A percentile compares a stretch with the other conserved stretches of the same genome.
Conservation (phyloP, 148 eudicot species). For the Drosera capensis region DNA sequence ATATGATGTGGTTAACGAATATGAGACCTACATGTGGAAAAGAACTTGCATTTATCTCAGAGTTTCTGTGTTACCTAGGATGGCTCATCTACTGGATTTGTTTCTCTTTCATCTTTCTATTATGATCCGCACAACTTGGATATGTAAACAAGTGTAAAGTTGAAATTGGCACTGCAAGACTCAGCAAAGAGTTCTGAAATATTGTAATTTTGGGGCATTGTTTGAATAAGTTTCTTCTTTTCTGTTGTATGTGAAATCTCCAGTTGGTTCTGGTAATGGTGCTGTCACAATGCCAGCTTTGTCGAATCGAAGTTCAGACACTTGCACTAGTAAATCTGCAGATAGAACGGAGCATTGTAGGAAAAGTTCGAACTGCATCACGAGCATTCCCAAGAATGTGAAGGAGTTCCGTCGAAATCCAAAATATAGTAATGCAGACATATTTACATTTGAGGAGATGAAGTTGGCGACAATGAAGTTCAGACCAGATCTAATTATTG, state of each 20-base stretch:
- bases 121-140: neutral
- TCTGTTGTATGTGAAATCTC: slow-evolving; percentile 1
- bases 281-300: slow-evolving; percentile 8
- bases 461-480: slow-evolving; percentile 67
- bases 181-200: neutral
- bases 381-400: slow-evolving; percentile 51
- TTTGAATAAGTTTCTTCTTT: neutral
- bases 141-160: neutral
- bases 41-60: neutral
- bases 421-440: slow-evolving; percentile 53
- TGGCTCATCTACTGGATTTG: neutral
- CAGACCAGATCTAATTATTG: slow-evolving; percentile 71
- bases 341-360: slow-evolving; percentile 15
- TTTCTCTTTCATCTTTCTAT: neutral
- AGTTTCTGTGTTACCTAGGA: neutral
- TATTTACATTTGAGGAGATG: slow-evolving; percentile 81
- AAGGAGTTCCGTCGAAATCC: slow-evolving; percentile 63
- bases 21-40: too few relatives aligned
- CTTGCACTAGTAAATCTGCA: slow-evolving; percentile 9
- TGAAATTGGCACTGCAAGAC: neutral
- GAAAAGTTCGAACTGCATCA: slow-evolving; percentile 22
- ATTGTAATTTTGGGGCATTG: neutral
- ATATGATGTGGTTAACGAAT: too few relatives aligned
- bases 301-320: slow-evolving; percentile 11
- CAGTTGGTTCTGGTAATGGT: slow-evolving; percentile 17